phyloP scores from a whole-genome alignment of 345 rosid genomes.

The Raphanus raphanistrum region DNA sequence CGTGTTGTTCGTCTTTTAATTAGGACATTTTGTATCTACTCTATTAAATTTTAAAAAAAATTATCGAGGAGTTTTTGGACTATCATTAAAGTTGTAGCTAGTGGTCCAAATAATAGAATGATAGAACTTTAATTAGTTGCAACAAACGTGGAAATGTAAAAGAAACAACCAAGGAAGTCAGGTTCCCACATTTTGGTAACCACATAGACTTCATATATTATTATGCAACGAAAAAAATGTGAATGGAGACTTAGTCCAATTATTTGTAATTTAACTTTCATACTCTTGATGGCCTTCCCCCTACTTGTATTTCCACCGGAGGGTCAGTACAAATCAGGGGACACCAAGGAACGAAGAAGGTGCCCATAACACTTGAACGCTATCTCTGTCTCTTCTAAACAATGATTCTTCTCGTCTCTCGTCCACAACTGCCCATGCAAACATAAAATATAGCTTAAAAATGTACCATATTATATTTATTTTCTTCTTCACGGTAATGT shows the following conservation, averaged over 20 bases:
- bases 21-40: neutral
- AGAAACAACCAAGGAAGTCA: neutral
- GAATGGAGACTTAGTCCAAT: neutral
- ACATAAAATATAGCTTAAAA: neutral
- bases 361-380: conserved; percentile 73
- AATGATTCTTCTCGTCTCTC: conserved; percentile 75
- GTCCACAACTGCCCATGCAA: conserved; percentile 52
- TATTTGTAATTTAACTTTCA: neutral
- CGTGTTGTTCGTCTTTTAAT: neutral
- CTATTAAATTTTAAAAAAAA: too few species aligned
- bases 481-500: neutral
- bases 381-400: conserved; percentile 85
- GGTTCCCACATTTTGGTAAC: conserved; percentile 1
- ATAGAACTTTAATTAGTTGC: neutral
- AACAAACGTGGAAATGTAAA: neutral
- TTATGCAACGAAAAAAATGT: neutral
- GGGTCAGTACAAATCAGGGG: neutral
- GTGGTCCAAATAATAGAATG: neutral
- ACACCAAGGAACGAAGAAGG: conserved; percentile 66
- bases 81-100: too few species aligned
- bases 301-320: neutral
- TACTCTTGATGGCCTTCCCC: neutral
- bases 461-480: neutral
- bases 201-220: conserved; percentile 1
- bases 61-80: too few species aligned